A percentile compares a stretch with the other conserved stretches of the same genome.
Evolutionary conservation across 2,329 filamentous ascomycete species (phyloP).

Genomic region (Corynespora cassiicola): DNA sequence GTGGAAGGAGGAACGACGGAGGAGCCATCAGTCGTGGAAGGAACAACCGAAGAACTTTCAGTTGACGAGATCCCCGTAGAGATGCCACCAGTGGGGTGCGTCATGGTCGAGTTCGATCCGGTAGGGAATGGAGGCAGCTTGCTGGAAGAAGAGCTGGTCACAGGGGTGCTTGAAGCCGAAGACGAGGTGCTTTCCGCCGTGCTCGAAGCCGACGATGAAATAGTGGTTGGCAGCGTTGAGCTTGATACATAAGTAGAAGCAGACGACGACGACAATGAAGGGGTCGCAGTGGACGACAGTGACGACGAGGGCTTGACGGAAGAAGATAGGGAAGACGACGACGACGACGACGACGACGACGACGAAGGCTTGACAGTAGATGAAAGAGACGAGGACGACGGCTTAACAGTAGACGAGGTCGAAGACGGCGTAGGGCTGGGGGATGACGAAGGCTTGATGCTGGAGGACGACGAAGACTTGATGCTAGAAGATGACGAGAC

Average conservation of each 20-base stretch:
- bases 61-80: too few species aligned
- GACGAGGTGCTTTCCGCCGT: neutral
- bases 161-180: slow-evolving; percentile 3
- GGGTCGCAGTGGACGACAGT: neutral
- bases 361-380: slow-evolving; percentile 1
- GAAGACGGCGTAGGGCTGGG: slow-evolving; percentile 1
- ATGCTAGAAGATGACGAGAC: slow-evolving; percentile 4
- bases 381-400: neutral
- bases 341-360: neutral
- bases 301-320: slow-evolving; percentile 2
- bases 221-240: too few species aligned
- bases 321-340: neutral
- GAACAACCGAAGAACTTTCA: too few species aligned
- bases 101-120: too few species aligned
- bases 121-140: too few species aligned
- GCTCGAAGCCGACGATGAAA: neutral
- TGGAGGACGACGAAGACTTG: slow-evolving; percentile 4
- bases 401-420: too few species aligned
- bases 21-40: neutral
- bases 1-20: neutral
- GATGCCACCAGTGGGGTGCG: too few species aligned
- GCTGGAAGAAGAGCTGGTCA: slow-evolving; percentile 8
- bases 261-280: neutral
- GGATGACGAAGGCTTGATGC: slow-evolving; percentile 4
- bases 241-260: too few species aligned